Evolutionary conservation across 331 rosid genomes (phyloP).

Genomic region (Erythrophleum ivorense): DNA sequence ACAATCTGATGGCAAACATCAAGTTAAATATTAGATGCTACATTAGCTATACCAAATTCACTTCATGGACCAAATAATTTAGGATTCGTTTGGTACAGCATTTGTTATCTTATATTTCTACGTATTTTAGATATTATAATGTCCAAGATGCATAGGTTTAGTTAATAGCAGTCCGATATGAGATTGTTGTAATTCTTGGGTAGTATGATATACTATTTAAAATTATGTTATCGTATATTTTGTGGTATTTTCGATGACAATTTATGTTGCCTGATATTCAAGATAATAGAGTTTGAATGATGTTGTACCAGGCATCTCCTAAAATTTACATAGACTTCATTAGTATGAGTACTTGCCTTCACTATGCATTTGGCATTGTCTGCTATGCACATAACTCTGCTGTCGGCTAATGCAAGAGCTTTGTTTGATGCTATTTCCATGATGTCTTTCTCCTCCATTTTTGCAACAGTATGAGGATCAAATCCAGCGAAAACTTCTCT

Average conservation of each 20-base stretch:
- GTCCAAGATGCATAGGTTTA: too few species aligned
- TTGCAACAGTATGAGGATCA: slow-evolving; percentile 74
- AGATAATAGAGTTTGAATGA: background rate
- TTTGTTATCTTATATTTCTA: too few species aligned
- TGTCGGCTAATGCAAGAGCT: slow-evolving; percentile 69
- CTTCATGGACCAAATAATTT: background rate
- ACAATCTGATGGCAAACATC: slow-evolving; percentile 54
- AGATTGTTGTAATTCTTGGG: too few species aligned
- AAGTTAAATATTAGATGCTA: background rate
- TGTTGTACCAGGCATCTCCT: too few species aligned
- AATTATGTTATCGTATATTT: too few species aligned
- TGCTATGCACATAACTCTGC: slow-evolving; percentile 86
- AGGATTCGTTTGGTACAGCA: background rate
- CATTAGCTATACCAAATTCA: background rate
- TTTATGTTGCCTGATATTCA: background rate
- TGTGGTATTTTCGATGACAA: too few species aligned
- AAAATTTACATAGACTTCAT: background rate
- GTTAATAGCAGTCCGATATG: too few species aligned
- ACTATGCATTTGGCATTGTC: slow-evolving; percentile 92
- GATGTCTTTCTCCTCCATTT: slow-evolving; percentile 90
- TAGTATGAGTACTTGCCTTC: slow-evolving; percentile 60
- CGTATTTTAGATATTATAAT: too few species aligned
- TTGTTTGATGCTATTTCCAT: slow-evolving; percentile 74
- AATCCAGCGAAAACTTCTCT: slow-evolving; percentile 88
- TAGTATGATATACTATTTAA: too few species aligned